Conservation (phyloP, 495 filamentous ascomycete species). For the Penicillium daleae region DNA sequence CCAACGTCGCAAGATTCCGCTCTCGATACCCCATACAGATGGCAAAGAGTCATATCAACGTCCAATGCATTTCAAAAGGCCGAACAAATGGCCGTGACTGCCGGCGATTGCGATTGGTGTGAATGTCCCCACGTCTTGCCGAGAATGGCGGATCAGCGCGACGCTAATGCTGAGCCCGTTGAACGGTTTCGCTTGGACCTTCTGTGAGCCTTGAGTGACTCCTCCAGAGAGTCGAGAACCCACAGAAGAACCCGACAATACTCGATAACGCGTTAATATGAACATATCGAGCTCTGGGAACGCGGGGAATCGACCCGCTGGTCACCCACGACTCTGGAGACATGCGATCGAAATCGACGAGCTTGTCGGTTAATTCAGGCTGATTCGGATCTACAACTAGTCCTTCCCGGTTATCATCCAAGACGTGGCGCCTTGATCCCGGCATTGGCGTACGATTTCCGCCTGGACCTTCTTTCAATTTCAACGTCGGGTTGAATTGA, state of each 20-base stretch:
- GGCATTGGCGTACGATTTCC: constrained; percentile 13
- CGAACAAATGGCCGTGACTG: not conserved
- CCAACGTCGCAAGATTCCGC: not conserved
- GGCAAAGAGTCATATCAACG: not conserved
- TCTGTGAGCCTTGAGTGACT: not conserved
- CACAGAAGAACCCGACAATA: not conserved
- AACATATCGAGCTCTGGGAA: not conserved
- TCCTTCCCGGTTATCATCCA: not conserved
- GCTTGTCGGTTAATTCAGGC: not conserved
- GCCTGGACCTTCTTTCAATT: constrained; percentile 31
- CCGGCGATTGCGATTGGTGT: not conserved
- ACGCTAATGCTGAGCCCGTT: not conserved
- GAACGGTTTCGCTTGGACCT: not conserved
- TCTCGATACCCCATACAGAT: not conserved
- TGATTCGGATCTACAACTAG: not conserved
- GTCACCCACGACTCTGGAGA: not conserved
- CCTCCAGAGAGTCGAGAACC: not conserved
- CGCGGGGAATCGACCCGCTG: not conserved
- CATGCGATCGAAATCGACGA: not conserved
- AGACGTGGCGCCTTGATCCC: not conserved
- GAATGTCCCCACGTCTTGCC: constrained; percentile 1
- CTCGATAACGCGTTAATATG: not conserved
- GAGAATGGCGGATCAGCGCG: not conserved
- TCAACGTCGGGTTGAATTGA: constrained; percentile 3
- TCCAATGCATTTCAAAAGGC: not conserved